These are phyloP conservation scores for Corynascus novoguineensis DNA, from an alignment of 495 filamentous ascomycete species.

Conservation along the genomic window DNA sequence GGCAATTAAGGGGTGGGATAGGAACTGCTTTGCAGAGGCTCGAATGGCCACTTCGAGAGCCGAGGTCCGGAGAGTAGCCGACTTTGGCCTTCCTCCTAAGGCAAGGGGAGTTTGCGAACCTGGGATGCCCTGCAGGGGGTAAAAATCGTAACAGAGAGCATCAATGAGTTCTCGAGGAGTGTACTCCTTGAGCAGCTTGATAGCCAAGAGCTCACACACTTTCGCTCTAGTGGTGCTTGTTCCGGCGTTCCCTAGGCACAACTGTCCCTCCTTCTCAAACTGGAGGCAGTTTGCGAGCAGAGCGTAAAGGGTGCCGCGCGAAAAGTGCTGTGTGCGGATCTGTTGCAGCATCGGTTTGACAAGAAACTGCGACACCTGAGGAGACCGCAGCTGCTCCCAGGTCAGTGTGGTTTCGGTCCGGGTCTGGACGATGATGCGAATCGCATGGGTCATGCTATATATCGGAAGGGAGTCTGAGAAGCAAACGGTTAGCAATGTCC, in stretches of 20 bases:
- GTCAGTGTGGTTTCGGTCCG: slow-evolving; percentile 85
- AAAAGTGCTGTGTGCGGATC: slow-evolving; percentile 72
- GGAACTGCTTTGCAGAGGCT: slow-evolving; percentile 80
- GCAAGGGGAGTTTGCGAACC: slow-evolving; percentile 44
- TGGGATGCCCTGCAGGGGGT: slow-evolving; percentile 71
- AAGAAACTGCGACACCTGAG: slow-evolving; percentile 91
- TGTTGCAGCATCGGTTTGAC: slow-evolving; percentile 86
- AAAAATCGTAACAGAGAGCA: slow-evolving; percentile 89
- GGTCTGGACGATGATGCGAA: slow-evolving; percentile 72
- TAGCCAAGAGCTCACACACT: slow-evolving; percentile 86
- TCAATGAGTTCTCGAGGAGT: slow-evolving; percentile 82
- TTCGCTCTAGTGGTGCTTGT: slow-evolving; percentile 75
- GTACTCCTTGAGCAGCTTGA: slow-evolving; percentile 85
- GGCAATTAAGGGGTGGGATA: slow-evolving; percentile 82
- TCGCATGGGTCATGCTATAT: slow-evolving; percentile 83
- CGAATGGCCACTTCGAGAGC: slow-evolving; percentile 88
- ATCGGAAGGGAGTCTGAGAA: slow-evolving; percentile 58
- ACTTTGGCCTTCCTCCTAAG: slow-evolving; percentile 29
- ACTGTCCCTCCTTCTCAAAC: slow-evolving; percentile 78
- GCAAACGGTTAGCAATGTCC: slow-evolving; percentile 11
- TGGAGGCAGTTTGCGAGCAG: slow-evolving; percentile 90
- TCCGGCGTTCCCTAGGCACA: slow-evolving; percentile 76
- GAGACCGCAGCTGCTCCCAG: slow-evolving; percentile 94
- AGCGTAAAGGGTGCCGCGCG: slow-evolving; percentile 78
- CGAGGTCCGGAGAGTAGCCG: slow-evolving; percentile 67